Conservation (phyloP, 345 rosid genomes). For the Lepidium didymum region DNA sequence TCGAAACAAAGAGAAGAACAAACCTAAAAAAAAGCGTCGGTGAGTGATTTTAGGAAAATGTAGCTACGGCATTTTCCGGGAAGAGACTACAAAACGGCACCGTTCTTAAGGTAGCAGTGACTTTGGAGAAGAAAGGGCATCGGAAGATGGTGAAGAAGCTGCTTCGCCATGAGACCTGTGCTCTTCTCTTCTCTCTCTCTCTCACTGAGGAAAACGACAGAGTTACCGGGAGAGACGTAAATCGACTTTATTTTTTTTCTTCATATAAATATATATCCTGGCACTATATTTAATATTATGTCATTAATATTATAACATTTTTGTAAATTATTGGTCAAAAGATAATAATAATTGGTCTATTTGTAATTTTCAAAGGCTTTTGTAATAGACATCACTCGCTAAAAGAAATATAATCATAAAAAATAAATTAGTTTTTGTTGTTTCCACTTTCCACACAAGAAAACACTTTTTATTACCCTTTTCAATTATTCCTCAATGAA, state of each 20-base stretch:
- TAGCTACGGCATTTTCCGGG: neutral
- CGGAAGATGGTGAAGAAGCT: slow-evolving; percentile 31
- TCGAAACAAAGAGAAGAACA: neutral
- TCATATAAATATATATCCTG: slow-evolving; percentile 6
- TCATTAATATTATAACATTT: neutral
- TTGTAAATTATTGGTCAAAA: neutral
- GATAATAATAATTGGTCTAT: neutral
- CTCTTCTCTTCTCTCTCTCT: neutral
- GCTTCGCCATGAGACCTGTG: slow-evolving; percentile 34
- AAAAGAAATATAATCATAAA: too few relatives aligned
- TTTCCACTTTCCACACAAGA: too few relatives aligned
- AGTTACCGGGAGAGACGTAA: slow-evolving; percentile 19
- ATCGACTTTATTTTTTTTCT: slow-evolving; percentile 15
- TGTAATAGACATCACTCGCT: too few relatives aligned
- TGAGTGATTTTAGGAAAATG: slow-evolving; percentile 26
- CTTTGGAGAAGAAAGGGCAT: slow-evolving; percentile 18
- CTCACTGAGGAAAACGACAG: slow-evolving; percentile 38
- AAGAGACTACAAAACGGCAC: slow-evolving; percentile 25
- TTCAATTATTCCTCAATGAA: too few relatives aligned
- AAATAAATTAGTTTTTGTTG: too few relatives aligned
- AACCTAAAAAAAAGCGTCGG: slow-evolving; percentile 20
- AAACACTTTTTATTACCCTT: too few relatives aligned
- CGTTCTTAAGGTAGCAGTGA: slow-evolving; percentile 24
- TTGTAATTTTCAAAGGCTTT: neutral
- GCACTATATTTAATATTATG: slow-evolving; percentile 1